Percentiles rank a stretch among this genome's conserved stretches.
Evolutionary conservation across 257 asterid species (phyloP).

Genomic region (Solanum sejunctum): DNA sequence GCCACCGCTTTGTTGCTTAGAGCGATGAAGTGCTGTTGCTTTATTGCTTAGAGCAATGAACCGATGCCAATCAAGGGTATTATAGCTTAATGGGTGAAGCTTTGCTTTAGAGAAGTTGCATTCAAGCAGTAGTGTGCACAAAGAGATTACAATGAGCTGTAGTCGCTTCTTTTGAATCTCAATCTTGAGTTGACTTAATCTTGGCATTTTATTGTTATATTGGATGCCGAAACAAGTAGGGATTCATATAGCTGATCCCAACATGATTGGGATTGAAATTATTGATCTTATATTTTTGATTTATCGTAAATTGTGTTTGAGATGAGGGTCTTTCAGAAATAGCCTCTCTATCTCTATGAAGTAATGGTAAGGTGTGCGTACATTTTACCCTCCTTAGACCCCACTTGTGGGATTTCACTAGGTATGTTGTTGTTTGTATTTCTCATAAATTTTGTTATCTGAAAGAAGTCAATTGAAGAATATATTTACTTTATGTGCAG

Average conservation of each 20-base stretch:
- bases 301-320: neutral
- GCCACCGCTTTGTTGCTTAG: neutral
- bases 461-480: neutral
- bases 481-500: slow-evolving; percentile 17
- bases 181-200: neutral
- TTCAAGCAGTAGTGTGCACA: neutral
- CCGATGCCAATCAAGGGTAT: neutral
- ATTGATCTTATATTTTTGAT: neutral
- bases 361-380: no score
- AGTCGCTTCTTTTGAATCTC: neutral
- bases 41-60: neutral
- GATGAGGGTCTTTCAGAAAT: no score
- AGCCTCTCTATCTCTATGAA: no score
- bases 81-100: neutral
- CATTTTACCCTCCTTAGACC: neutral
- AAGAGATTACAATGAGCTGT: neutral
- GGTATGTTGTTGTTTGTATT: no score
- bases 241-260: neutral
- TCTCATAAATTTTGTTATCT: neutral
- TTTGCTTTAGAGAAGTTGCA: neutral
- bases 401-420: no score
- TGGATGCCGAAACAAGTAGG: neutral
- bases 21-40: neutral
- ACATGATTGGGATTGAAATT: neutral
- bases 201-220: neutral